Evolutionary conservation across 768 basidiomycete species (phyloP), one percentile per base, ranked within the genome.

Genomic region (Clavulina sp.): DNA sequence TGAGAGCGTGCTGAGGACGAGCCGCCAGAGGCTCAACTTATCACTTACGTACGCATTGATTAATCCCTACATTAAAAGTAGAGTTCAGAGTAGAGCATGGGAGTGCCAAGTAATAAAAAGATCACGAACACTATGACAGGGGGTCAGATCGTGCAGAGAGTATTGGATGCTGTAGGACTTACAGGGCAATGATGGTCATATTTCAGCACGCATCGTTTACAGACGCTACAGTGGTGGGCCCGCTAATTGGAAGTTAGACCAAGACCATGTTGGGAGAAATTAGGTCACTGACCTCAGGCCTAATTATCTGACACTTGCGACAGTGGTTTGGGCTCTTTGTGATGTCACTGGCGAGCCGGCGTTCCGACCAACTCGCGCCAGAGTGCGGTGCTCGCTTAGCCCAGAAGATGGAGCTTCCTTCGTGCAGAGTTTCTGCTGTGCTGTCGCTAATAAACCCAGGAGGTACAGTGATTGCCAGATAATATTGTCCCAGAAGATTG

Each of bases 151-250:
- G n/a, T 44, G 4, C 3, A 24, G n/a, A 19, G 5, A 41, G n/a
- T 23, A 33, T 18, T 19, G n/a, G 43, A 23, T 7, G 31, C n/a
- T n/a, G 36, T 32, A 26, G 26, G 19, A 78, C 83, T 64, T 61
- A 87, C 84, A 52, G 86, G 85, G 67, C 87, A 89, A 63, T 89
- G 87, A 59, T 89, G 87, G 60, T 89, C 87, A 62, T 80, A 91
- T 62, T 89, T 89, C 41, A 96, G 63, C 26, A 95, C 78, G 60
- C 91, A 95, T 49, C 73, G 75, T 58, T 88, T 86, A 63, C 91
- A 95, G 61, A 95, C 81, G 24, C 80, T 74, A 66, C 91, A 95
- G 65, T 93, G 91, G 62, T 96, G 91, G 5, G 91, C 74, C 66
- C 91, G 78, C 89, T 93, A 64, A 48, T 26, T 13, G 13, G 26